A percentile compares a stretch with the other conserved stretches of the same genome.
Conservation (phyloP, 1,284 basidiomycete genomes). For the Naganishia sp. region DNA sequence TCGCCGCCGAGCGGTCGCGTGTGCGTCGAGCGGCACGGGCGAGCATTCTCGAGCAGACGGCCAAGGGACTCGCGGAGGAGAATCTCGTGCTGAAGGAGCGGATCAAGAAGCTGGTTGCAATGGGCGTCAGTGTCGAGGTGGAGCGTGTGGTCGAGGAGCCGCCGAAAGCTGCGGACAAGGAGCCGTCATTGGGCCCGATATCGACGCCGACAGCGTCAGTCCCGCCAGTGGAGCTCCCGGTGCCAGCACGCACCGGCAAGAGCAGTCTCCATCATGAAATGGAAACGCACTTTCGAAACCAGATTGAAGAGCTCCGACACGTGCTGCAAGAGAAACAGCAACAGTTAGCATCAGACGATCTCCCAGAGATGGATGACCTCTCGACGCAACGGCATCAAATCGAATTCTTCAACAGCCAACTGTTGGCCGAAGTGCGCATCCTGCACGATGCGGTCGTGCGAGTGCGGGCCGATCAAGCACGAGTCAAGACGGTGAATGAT, state of each 20-base stretch:
- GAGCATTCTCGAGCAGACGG: conserved; percentile 43
- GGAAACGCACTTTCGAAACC: conserved; percentile 23
- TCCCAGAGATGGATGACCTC: neutral
- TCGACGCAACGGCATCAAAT: neutral
- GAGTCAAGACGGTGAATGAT: conserved; percentile 8
- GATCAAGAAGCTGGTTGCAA: conserved; percentile 40
- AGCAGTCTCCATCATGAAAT: conserved; percentile 27
- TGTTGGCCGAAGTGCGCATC: conserved; percentile 10
- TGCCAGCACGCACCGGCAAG: neutral
- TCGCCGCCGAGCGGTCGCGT: conserved; percentile 51
- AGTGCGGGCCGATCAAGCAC: conserved; percentile 10
- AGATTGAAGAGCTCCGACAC: conserved; percentile 19
- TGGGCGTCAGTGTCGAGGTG: conserved; percentile 23
- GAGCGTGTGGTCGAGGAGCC: neutral
- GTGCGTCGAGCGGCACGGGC: conserved; percentile 45
- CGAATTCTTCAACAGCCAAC: conserved; percentile 8
- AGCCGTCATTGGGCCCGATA: no score
- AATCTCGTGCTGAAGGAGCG: conserved; percentile 46
- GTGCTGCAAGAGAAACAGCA: conserved; percentile 3
- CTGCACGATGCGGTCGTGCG: conserved; percentile 19
- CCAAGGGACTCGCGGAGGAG: conserved; percentile 44
- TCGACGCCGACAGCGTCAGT: no score
- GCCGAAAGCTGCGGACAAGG: neutral
- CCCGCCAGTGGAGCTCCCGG: no score
- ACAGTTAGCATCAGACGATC: conserved; percentile 6